phyloP scores from a whole-genome alignment of 78 protist genomes.

The Monosiga brevicollis region DNA sequence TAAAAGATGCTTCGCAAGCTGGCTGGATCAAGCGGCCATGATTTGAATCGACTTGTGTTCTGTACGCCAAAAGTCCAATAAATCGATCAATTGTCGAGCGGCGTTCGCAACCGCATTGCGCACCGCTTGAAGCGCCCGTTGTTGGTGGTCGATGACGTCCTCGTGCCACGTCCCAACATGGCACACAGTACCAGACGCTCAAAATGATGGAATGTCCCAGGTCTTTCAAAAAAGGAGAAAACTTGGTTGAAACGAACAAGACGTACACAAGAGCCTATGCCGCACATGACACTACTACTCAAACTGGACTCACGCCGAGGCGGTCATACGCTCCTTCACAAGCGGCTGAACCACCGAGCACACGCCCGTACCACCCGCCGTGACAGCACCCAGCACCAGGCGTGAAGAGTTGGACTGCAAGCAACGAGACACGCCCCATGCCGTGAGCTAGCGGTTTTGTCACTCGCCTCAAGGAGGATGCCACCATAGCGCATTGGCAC shows the following conservation, averaged over 20 bases:
- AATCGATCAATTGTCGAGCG: too few species aligned
- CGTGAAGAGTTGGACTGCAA: constrained; percentile 22
- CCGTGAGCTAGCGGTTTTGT: background rate
- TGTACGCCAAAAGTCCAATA: too few species aligned
- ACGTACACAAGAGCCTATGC: background rate
- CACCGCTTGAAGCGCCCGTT: too few species aligned
- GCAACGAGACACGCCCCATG: background rate
- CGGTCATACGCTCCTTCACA: background rate
- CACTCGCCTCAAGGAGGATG: background rate
- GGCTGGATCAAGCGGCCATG: too few species aligned
- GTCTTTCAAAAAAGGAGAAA: background rate
- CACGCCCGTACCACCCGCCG: constrained; percentile 32
- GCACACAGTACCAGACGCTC: background rate
- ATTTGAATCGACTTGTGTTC: too few species aligned
- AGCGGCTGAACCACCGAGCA: constrained; percentile 22
- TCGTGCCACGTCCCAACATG: background rate
- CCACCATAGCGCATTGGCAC: background rate
- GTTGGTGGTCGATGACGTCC: too few species aligned
- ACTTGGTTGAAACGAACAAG: background rate
- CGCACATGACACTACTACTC: background rate
- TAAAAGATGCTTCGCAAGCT: too few species aligned
- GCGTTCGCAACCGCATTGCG: too few species aligned
- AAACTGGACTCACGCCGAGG: background rate
- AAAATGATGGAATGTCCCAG: background rate
- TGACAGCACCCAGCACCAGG: constrained; percentile 26